Evolutionary conservation across 176 grass and related monocot species (phyloP), one percentile per base, ranked within the genome.

Genomic region (Bothriochloa decipiens): DNA sequence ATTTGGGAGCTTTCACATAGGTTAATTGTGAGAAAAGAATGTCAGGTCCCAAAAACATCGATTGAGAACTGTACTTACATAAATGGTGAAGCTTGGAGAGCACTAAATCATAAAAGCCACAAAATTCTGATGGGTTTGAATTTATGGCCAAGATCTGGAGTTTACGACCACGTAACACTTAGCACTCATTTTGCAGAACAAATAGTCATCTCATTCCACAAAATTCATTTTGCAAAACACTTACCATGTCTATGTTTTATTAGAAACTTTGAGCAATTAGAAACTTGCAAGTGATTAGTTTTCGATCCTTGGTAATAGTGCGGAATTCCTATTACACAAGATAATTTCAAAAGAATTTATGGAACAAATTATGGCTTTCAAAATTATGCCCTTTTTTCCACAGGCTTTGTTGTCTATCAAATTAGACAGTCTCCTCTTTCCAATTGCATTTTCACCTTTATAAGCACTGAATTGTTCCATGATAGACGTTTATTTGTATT

Each of bases 61-160:
- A n/a, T n/a, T n/a, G n/a, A n/a, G n/a, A n/a, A n/a, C n/a, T n/a
- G n/a, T n/a, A n/a, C n/a, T n/a, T 7, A 57, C 53, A 57, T 57
- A 57, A 53, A 53, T 1, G 0, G 5, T 57, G 52, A 57, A 22
- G 2, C 18, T 8, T 53, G 14, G 16, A 18, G 49, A 53, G 17
- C 5, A 17, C 7, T 57, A 22, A 22, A 57, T 57, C 2, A 57
- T 57, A 57, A 57, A 57, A 22, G 2, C 0, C 17, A 57, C 2
- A 1, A 8, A 8, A 57, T 22, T 57, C 1, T 1, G 2, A 57
- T 57, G 18, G 18, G 2, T 53, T 7, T 7, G 50, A 53, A 20
- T 53, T 53, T 53, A 0, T 0, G 0, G 1, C 5, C 6, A 53
- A 20, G 50, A 2, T 5, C 5, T 1, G 0, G 0, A 53, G 2